A percentile compares a stretch with the other conserved stretches of the same genome.
These are phyloP conservation scores for Diaporthe citrichinensis DNA, from an alignment of 2,329 filamentous ascomycete species.

Conservation along the genomic window DNA sequence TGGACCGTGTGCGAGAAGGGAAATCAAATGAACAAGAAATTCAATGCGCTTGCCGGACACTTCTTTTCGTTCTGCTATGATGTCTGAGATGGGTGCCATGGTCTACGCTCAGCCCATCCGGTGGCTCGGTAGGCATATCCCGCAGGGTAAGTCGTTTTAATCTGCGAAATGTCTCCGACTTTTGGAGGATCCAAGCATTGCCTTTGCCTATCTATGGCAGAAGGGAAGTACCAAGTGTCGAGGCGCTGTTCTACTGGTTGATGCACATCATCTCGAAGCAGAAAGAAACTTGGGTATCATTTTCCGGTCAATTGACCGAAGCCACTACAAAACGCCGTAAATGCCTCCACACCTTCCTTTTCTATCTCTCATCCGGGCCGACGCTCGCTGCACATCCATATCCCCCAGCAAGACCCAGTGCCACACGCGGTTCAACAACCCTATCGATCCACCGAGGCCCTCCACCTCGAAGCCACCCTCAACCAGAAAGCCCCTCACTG, in stretches of 20 bases:
- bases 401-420: too few species aligned
- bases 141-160: not conserved
- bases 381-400: too few species aligned
- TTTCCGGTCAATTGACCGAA: conserved; percentile 19
- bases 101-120: not conserved
- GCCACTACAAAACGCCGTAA: conserved; percentile 20
- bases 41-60: not conserved
- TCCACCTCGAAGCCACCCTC: not conserved
- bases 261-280: not conserved
- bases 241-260: not conserved
- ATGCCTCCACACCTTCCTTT: not conserved
- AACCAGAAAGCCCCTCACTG: conserved; percentile 12
- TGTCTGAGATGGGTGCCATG: too few species aligned
- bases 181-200: not conserved
- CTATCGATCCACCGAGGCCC: too few species aligned
- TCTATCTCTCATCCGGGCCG: not conserved
- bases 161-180: not conserved
- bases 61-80: not conserved
- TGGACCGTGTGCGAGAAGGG: conserved; percentile 1
- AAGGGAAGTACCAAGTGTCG: not conserved
- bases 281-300: conserved; percentile 35
- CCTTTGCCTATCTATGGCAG: not conserved
- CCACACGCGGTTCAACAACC: not conserved
- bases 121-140: not conserved
- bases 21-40: not conserved